Conservation (phyloP, 108 stramenopile genomes). For the Poteriospumella lacustris region DNA sequence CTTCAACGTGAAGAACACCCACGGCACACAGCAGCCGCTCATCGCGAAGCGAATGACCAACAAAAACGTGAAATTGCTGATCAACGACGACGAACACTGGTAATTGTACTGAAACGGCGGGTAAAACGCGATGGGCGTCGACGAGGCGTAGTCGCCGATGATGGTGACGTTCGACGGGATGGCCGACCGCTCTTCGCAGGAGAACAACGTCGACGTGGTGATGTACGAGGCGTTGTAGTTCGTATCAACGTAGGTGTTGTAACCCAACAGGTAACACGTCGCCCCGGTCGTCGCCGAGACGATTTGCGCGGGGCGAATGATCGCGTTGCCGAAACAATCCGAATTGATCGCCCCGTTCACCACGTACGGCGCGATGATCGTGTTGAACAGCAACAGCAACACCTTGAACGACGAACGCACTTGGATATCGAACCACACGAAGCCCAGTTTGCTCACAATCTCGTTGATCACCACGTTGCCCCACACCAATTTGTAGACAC, state of each 20-base stretch:
- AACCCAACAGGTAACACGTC: not conserved
- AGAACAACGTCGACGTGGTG: not conserved
- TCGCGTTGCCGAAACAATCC: not conserved
- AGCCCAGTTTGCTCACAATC: no score
- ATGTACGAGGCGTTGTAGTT: not conserved
- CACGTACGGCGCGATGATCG: not conserved
- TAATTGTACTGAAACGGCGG: conserved; percentile 26
- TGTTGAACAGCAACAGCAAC: not conserved
- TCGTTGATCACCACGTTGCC: no score
- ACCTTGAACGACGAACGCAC: no score
- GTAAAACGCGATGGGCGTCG: not conserved
- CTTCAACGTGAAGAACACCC: not conserved
- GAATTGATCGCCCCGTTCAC: not conserved
- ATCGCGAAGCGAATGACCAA: not conserved
- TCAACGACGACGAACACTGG: conserved; percentile 4
- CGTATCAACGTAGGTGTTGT: no score
- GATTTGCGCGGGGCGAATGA: not conserved
- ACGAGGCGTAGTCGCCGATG: no score
- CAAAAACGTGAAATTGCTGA: not conserved
- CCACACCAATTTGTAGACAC: no score
- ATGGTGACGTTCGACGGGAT: no score
- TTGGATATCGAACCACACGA: no score
- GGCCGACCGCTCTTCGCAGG: no score
- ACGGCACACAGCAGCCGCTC: not conserved
- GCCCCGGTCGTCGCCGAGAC: not conserved